Evolutionary conservation across 768 basidiomycete species (phyloP), one percentile per base, ranked within the genome.

Genomic region (Amanita thiersii): DNA sequence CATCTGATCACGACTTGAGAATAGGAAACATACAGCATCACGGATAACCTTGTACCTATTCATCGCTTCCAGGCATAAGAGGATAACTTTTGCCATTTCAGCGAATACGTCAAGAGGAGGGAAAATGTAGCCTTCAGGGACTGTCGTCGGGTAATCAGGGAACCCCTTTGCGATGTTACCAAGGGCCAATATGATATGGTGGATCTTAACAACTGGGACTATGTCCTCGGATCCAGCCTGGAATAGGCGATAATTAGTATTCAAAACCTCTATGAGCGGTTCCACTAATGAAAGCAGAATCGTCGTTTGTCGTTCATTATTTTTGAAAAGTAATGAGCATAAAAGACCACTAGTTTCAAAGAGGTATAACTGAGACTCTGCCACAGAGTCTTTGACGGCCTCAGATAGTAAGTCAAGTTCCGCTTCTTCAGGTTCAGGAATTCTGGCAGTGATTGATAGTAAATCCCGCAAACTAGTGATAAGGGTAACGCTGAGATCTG

Each of bases 101-200:
- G 76, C 72, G 62, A 98, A 96, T 10, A 89, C 77, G 38, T 81
- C 77, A 40, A 89, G 59, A 1, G 80, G 78, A 0, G 90, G 86
- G 14, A 79, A 64, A 6, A 78, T 70, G 51, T 81, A 83, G 23
- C 76, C 78, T 50, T 75, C 71, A 0, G 79, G 77, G 1, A 81
- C 63, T 1, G 78, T 72, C 11, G 73, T 77, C 31, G 88, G 86
- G 53, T 85, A 84, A 56, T 91, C 90, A 0, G 96, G 96, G 63
- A 97, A 98, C 9, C 96, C 96, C 63, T 96, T 96, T 25, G 92
- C 86, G 42, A 97, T 77, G 52, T 87, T 90, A 9, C 94, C 94
- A 15, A 97, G 69, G 2, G 94, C 92, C 81, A 94, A 86, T 57
- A 97, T 84, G 50, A 82, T 72, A 63, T 98, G 93, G 52, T 98